Conservation (phyloP, 208 protist species). For the Wallacemonas collosoma region DNA sequence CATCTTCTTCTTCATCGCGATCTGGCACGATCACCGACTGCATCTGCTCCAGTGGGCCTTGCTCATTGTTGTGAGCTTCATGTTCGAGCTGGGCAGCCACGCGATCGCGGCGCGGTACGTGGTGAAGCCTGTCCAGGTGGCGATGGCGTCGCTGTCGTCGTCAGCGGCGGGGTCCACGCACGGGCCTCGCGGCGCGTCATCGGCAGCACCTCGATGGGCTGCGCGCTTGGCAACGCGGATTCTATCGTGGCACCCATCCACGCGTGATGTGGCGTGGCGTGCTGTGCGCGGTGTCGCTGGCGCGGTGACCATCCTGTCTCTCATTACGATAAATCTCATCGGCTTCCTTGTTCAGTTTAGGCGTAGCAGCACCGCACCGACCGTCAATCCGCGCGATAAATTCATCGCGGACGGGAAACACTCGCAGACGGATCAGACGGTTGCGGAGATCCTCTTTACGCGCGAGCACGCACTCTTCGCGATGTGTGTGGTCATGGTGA, state of each 20-base stretch:
- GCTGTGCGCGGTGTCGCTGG: slow-evolving; percentile 24
- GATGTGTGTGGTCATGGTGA: slow-evolving; percentile 14
- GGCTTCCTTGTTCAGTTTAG: slow-evolving; percentile 31
- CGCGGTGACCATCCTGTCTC: slow-evolving; percentile 29
- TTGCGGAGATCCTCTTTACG: slow-evolving; percentile 15
- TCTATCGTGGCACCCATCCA: neutral
- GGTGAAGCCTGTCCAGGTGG: slow-evolving; percentile 19
- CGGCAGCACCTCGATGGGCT: slow-evolving; percentile 1
- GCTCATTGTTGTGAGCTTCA: slow-evolving; percentile 52
- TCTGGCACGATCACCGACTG: slow-evolving; percentile 92
- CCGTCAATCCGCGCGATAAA: neutral
- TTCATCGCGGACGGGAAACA: slow-evolving; percentile 3
- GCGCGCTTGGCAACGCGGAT: neutral
- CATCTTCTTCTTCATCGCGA: slow-evolving; percentile 93
- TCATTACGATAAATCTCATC: slow-evolving; percentile 68
- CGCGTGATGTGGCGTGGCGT: neutral
- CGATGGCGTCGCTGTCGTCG: slow-evolving; percentile 19
- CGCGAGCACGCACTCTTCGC: slow-evolving; percentile 4
- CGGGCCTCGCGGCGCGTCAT: too few relatives aligned
- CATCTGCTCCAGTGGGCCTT: slow-evolving; percentile 74
- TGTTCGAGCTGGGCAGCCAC: slow-evolving; percentile 52
- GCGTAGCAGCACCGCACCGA: neutral
- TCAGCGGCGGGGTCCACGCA: neutral
- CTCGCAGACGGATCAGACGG: slow-evolving; percentile 6
- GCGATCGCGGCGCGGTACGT: slow-evolving; percentile 24